Evolutionary conservation across 1,284 basidiomycete genomes (phyloP).

Genomic region (Anthracocystis panici-leucophaei): DNA sequence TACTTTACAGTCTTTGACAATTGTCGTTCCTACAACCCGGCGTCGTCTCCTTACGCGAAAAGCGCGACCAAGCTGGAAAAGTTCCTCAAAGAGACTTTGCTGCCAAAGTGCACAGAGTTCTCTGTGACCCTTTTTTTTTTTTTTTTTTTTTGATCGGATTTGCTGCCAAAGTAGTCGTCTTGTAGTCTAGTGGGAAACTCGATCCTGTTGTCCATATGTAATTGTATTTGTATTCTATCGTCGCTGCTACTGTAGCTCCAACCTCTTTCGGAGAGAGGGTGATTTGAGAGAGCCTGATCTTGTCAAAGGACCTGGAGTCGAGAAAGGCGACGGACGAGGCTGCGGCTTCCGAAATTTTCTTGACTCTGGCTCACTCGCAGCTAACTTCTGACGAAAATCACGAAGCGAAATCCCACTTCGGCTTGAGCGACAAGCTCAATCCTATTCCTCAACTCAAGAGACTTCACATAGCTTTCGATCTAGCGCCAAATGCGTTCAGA

Average conservation of each 20-base stretch:
- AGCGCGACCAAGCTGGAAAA: conserved; percentile 85
- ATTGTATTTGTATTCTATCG: conserved; percentile 8
- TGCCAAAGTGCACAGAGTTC: conserved; percentile 54
- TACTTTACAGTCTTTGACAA: conserved; percentile 80
- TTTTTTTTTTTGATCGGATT: no score
- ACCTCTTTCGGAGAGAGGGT: background rate
- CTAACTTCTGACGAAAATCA: conserved; percentile 29
- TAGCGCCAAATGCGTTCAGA: background rate
- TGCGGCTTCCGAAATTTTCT: no score
- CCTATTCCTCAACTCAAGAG: background rate
- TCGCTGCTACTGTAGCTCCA: background rate
- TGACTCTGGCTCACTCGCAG: background rate
- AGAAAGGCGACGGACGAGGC: no score
- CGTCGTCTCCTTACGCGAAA: conserved; percentile 85
- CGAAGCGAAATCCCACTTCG: conserved; percentile 5
- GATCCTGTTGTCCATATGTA: conserved; percentile 3
- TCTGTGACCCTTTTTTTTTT: conserved; percentile 5
- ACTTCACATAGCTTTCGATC: background rate
- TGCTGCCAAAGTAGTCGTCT: background rate
- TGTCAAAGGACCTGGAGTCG: no score
- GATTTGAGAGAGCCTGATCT: no score
- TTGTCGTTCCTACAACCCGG: conserved; percentile 89
- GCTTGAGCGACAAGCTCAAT: background rate
- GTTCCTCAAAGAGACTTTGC: conserved; percentile 67
- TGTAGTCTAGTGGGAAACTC: conserved; percentile 5